A percentile compares a stretch with the other conserved stretches of the same genome.
These are phyloP conservation scores for Linanthus parryae DNA, from an alignment of 148 eudicot species.

Conservation along the genomic window DNA sequence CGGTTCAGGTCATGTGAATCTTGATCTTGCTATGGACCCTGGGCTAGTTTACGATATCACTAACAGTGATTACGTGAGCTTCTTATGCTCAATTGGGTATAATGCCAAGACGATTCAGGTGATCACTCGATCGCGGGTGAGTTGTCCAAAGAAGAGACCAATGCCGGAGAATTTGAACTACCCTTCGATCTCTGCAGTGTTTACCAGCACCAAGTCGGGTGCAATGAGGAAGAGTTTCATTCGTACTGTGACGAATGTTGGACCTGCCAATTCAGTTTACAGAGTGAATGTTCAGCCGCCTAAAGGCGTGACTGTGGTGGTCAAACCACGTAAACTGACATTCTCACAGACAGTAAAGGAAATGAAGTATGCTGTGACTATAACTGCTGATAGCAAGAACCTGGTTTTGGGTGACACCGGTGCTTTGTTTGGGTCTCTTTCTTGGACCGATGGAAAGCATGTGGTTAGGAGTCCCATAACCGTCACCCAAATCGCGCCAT, in stretches of 20 bases:
- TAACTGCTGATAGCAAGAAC: slow-evolving; percentile 47
- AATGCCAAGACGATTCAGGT: slow-evolving; percentile 90
- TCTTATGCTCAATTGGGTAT: slow-evolving; percentile 80
- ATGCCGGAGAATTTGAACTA: slow-evolving; percentile 76
- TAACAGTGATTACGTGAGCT: slow-evolving; percentile 54
- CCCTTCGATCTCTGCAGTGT: slow-evolving; percentile 68
- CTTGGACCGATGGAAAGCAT: slow-evolving; percentile 84
- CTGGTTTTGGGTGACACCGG: slow-evolving; percentile 66
- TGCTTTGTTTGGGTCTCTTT: slow-evolving; percentile 64
- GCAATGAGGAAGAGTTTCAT: slow-evolving; percentile 52
- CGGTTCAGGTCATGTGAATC: slow-evolving; percentile 78
- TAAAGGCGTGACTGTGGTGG: slow-evolving; percentile 53
- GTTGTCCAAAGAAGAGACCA: slow-evolving; percentile 57
- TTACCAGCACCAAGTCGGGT: slow-evolving; percentile 39
- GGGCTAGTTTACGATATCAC: slow-evolving; percentile 80
- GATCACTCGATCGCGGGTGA: slow-evolving; percentile 61
- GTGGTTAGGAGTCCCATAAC: slow-evolving; percentile 92
- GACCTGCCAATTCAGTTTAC: slow-evolving; percentile 55
- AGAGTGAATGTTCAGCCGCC: slow-evolving; percentile 45
- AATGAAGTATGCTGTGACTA: slow-evolving; percentile 47
- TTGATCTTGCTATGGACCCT: slow-evolving; percentile 81
- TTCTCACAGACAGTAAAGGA: slow-evolving; percentile 54
- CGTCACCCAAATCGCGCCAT: slow-evolving; percentile 62
- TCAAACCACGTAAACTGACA: slow-evolving; percentile 49
- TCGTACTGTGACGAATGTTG: slow-evolving; percentile 83